Conservation (phyloP, 345 rosid species). For the Populus nigra region DNA sequence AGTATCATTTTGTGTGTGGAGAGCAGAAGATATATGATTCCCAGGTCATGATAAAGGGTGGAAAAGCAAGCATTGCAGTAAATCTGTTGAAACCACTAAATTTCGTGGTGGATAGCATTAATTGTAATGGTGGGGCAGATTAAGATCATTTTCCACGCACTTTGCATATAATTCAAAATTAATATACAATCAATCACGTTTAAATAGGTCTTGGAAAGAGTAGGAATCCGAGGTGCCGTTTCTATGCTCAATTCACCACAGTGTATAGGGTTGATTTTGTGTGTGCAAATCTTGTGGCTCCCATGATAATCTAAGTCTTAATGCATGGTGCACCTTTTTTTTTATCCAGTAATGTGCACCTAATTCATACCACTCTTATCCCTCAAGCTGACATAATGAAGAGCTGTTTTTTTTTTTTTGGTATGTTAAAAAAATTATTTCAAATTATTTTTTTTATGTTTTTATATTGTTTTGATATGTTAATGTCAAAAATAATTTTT, state of each 20-base stretch:
- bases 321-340: neutral
- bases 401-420: no score
- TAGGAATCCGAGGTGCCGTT: constrained; percentile 10
- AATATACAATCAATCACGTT: neutral
- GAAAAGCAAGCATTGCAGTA: constrained; percentile 2
- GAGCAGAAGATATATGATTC: neutral
- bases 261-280: no score
- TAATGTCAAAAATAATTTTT: no score
- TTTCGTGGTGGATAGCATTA: constrained; percentile 10
- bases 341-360: neutral
- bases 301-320: neutral
- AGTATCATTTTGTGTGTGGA: neutral
- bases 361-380: neutral
- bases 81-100: neutral
- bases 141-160: neutral
- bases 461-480: no score
- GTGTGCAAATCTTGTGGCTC: no score
- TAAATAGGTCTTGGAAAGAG: neutral
- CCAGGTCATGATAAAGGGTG: constrained; percentile 8
- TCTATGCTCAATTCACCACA: neutral
- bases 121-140: constrained; percentile 19
- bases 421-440: no score
- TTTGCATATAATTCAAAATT: neutral
- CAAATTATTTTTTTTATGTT: no score
- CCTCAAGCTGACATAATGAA: neutral